phyloP scores from a whole-genome alignment of 2,329 filamentous ascomycete genomes.

The Xylariaceae sp. region DNA sequence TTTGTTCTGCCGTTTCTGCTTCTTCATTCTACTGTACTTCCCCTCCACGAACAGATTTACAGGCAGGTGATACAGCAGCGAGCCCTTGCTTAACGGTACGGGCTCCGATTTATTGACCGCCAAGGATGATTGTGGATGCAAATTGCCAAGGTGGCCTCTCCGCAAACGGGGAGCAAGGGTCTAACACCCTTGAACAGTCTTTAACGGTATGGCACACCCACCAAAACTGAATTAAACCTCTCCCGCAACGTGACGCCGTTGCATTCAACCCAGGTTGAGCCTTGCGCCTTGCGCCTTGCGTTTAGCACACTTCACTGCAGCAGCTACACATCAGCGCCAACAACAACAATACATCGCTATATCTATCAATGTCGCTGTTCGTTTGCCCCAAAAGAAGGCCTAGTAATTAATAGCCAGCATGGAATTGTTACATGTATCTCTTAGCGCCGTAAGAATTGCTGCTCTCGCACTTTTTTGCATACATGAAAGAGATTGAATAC shows the following conservation, averaged over 20 bases:
- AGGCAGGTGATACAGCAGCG: slow-evolving; percentile 5
- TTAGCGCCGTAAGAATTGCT: no score
- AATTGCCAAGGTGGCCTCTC: background rate
- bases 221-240: background rate
- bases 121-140: slow-evolving; percentile 8
- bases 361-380: no score
- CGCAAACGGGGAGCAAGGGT: slow-evolving; percentile 23
- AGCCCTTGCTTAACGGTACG: slow-evolving; percentile 16
- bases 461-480: no score
- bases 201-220: slow-evolving; percentile 9
- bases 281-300: slow-evolving; percentile 2
- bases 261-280: slow-evolving; percentile 2
- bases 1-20: background rate
- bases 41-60: no score
- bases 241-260: background rate
- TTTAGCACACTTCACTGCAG: no score
- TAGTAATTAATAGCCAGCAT: no score
- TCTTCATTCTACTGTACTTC: no score
- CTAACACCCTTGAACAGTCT: background rate
- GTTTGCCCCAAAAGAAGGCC: no score
- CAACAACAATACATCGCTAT: no score
- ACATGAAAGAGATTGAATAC: no score
- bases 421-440: no score
- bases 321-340: no score
- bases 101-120: slow-evolving; percentile 3